Percentiles rank a stretch among this genome's conserved stretches.
Evolutionary conservation across 2,329 filamentous ascomycete species (phyloP).

Genomic region (Pseudocercospora ulei): DNA sequence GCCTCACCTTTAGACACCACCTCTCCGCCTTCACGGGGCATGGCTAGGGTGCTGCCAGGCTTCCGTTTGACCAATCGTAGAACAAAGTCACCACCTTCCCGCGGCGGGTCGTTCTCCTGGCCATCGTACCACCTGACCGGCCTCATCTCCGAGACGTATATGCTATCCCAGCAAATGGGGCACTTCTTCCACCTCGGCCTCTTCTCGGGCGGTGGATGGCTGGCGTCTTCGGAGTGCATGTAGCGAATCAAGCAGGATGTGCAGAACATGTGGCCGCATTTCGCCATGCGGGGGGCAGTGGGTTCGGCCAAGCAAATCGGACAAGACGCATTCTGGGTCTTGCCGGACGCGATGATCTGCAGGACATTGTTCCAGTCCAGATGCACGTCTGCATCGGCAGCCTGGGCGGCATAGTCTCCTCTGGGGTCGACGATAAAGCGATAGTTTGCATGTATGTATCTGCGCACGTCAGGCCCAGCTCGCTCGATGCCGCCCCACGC

Average conservation of each 20-base stretch:
- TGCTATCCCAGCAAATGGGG: conserved; percentile 84
- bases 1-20: conserved; percentile 59
- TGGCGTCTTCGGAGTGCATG: conserved; percentile 79
- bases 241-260: conserved; percentile 86
- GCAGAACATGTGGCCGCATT: conserved; percentile 95
- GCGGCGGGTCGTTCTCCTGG: conserved; percentile 70
- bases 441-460: conserved; percentile 92
- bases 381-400: conserved; percentile 75
- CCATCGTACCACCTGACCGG: conserved; percentile 86
- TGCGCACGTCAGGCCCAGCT: conserved; percentile 31
- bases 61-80: conserved; percentile 74
- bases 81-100: conserved; percentile 80
- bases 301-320: conserved; percentile 91
- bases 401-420: conserved; percentile 68
- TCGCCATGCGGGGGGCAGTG: conserved; percentile 90
- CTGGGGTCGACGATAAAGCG: conserved; percentile 85
- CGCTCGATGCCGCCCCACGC: neutral
- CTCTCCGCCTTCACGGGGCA: conserved; percentile 74
- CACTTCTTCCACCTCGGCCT: conserved; percentile 83
- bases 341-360: conserved; percentile 80
- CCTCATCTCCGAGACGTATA: conserved; percentile 83
- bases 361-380: conserved; percentile 84
- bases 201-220: conserved; percentile 53
- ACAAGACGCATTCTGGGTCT: conserved; percentile 80
- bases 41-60: conserved; percentile 70